These are phyloP conservation scores for Komagataella ulmi DNA, from an alignment of 805 yeast species.

Conservation along the genomic window DNA sequence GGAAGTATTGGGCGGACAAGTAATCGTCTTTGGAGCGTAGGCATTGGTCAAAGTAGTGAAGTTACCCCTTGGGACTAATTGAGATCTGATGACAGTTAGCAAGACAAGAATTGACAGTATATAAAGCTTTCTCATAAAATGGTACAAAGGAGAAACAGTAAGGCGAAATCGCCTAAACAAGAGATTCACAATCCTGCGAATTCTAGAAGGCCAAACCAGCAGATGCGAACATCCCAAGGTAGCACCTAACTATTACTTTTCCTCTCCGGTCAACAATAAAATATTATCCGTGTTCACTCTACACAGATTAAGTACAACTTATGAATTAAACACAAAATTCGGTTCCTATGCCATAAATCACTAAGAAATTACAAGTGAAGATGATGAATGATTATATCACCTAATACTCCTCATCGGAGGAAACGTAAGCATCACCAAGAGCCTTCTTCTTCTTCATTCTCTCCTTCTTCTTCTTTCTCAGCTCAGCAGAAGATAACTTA, in stretches of 20 bases:
- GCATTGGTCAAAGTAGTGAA: background rate
- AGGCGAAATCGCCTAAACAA: background rate
- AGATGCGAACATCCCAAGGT: background rate
- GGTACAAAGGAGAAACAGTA: background rate
- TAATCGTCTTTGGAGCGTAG: background rate
- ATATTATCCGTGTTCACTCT: background rate
- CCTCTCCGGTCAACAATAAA: conserved; percentile 1
- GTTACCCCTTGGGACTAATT: background rate
- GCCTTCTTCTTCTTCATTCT: conserved; percentile 99
- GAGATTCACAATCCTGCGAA: background rate
- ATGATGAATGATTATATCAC: conserved; percentile 3
- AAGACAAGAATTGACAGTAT: background rate
- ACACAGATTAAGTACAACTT: background rate
- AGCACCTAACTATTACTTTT: conserved; percentile 14
- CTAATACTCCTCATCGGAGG: conserved; percentile 87
- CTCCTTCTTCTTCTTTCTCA: conserved; percentile 99
- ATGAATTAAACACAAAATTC: background rate
- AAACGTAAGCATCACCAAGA: conserved; percentile 97
- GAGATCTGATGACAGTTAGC: background rate
- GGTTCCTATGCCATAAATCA: background rate
- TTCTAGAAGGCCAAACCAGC: background rate
- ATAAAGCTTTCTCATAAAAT: background rate
- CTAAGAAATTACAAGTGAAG: background rate
- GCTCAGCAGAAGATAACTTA: conserved; percentile 97
- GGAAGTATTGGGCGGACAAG: background rate